A percentile compares a stretch with the other conserved stretches of the same genome.
Evolutionary conservation across 768 basidiomycete genomes (phyloP).

Genomic region (Naganishia randhawae): DNA sequence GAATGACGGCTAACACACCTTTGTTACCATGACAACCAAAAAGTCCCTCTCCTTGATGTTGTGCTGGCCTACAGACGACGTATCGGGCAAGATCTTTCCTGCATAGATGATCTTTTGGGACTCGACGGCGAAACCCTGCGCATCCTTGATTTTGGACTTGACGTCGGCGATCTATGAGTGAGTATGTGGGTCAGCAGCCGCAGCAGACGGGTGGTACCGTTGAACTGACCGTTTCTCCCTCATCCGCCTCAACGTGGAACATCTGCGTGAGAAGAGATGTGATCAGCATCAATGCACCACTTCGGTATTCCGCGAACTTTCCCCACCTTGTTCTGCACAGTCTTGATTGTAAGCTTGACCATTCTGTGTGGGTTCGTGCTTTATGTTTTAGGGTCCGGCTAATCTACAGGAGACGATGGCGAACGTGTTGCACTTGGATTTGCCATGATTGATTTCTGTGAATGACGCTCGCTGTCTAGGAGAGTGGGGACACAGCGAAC

Average conservation of each 20-base stretch:
- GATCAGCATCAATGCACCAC: conserved; percentile 21
- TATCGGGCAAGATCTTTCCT: conserved; percentile 85
- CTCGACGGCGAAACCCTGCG: conserved; percentile 69
- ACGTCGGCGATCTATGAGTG: conserved; percentile 59
- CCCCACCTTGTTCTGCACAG: conserved; percentile 70
- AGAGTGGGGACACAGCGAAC: no score
- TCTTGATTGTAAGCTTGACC: conserved; percentile 94
- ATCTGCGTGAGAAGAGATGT: conserved; percentile 54
- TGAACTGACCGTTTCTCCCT: conserved; percentile 59
- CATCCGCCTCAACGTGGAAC: conserved; percentile 79
- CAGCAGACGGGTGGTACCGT: conserved; percentile 7
- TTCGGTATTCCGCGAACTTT: neutral
- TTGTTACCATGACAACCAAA: conserved; percentile 97
- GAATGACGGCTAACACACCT: conserved; percentile 58
- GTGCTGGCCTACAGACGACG: conserved; percentile 79
- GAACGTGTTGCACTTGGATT: no score
- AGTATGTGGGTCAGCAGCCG: neutral
- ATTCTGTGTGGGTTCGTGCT: conserved; percentile 28
- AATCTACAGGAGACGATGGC: neutral
- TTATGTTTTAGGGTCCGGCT: neutral
- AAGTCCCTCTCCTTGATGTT: conserved; percentile 98
- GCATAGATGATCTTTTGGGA: conserved; percentile 92
- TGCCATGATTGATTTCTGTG: no score
- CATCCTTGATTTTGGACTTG: conserved; percentile 75
- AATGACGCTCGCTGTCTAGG: no score